Conservation (phyloP, 139 green algal genomes). For the Chlamydomonas applanata region DNA sequence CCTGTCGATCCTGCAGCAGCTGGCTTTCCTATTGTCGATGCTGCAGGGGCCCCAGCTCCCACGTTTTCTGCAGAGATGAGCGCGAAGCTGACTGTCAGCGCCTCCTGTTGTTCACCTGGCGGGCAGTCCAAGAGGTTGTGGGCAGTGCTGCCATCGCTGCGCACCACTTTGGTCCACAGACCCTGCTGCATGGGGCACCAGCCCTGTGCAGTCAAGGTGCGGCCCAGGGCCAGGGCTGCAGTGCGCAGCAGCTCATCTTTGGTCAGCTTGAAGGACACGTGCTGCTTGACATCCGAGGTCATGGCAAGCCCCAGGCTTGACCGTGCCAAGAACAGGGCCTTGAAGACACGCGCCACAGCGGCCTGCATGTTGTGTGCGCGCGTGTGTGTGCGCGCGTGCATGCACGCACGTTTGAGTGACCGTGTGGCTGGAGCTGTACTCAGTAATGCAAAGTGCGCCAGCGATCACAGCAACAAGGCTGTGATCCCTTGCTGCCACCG, state of each 20-base stretch:
- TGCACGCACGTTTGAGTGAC: not conserved
- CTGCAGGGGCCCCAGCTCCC: too few relatives aligned
- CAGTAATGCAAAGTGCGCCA: not conserved
- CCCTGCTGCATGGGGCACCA: not conserved
- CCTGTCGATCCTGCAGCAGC: not conserved
- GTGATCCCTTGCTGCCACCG: too few relatives aligned
- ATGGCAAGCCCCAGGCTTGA: not conserved
- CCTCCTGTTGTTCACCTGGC: not conserved
- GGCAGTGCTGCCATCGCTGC: too few relatives aligned
- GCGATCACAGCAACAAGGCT: too few relatives aligned
- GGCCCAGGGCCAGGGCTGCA: not conserved
- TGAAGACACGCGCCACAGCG: not conserved
- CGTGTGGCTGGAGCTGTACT: not conserved
- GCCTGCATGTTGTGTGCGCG: not conserved
- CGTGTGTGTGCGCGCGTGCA: not conserved
- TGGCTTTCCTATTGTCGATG: too few relatives aligned
- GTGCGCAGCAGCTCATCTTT: not conserved
- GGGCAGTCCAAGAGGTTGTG: not conserved
- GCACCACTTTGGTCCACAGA: not conserved
- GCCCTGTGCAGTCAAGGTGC: not conserved
- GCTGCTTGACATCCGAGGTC: slow-evolving; percentile 2
- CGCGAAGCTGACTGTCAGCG: not conserved
- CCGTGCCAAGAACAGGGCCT: not conserved
- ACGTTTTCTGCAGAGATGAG: not conserved
- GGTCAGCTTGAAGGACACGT: too few relatives aligned